These are phyloP conservation scores for Saxophila tyrrhenica DNA, from an alignment of 495 filamentous ascomycete genomes.

Conservation along the genomic window DNA sequence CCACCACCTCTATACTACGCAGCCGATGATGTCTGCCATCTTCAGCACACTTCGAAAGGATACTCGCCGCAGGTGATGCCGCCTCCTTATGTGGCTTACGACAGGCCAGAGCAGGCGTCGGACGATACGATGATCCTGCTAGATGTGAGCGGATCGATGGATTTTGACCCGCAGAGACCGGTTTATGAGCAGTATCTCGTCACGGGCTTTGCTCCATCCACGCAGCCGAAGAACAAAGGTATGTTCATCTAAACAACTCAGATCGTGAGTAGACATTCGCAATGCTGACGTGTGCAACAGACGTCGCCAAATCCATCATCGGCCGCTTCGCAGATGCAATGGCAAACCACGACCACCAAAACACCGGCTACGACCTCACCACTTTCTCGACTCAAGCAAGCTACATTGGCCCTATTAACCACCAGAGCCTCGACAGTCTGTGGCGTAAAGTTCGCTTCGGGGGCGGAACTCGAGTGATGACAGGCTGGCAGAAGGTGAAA, in stretches of 20 bases:
- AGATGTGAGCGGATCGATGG: slow-evolving; percentile 39
- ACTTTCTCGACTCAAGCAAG: slow-evolving; percentile 32
- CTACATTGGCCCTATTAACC: slow-evolving; percentile 33
- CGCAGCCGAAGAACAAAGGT: slow-evolving; percentile 40
- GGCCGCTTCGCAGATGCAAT: slow-evolving; percentile 37
- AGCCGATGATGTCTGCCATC: slow-evolving; percentile 32
- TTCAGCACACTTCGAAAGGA: slow-evolving; percentile 30
- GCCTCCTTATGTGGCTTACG: slow-evolving; percentile 27
- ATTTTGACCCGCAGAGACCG: slow-evolving; percentile 34
- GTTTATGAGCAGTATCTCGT: slow-evolving; percentile 36
- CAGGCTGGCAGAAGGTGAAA: slow-evolving; percentile 38
- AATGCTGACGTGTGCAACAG: slow-evolving; percentile 18
- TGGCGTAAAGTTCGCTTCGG: slow-evolving; percentile 32
- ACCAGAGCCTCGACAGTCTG: slow-evolving; percentile 29
- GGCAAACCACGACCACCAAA: slow-evolving; percentile 33
- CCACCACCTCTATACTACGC: slow-evolving; percentile 33
- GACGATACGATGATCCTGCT: slow-evolving; percentile 40
- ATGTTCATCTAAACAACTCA: neutral
- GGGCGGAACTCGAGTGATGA: slow-evolving; percentile 36
- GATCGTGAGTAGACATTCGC: too few relatives aligned
- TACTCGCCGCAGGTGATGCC: slow-evolving; percentile 39
- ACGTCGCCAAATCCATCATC: slow-evolving; percentile 35
- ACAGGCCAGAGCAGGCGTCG: slow-evolving; percentile 27
- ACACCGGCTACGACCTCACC: slow-evolving; percentile 33
- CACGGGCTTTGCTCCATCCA: slow-evolving; percentile 27